Evolutionary conservation across 1,139 yeast species (phyloP), one percentile per base, ranked within the genome.

Genomic region (Sugiyamaella paludigena): DNA sequence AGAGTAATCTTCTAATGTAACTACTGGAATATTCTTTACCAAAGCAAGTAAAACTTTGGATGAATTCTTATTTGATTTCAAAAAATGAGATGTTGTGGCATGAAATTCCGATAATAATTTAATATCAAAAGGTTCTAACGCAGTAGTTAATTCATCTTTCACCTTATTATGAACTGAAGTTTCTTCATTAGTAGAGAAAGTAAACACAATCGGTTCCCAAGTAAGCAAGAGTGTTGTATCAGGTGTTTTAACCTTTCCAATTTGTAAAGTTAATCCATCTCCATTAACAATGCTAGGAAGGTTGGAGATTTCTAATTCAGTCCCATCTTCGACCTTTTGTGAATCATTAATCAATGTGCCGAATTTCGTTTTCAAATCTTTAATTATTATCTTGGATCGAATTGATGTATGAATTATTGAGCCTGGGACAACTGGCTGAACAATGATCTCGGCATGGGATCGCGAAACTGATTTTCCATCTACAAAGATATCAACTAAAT

Each of bases 41-140:
- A 66, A 48, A 2, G 69, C 69, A 16, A 49, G 53, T 36, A 62
- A 52, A 2, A 58, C 43, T 37, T 60, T 61, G 10, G 65, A 50
- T 1, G 66, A 56, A 19, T 53, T 49, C 28, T 44, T 44, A 12
- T 38, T 29, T 13, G 51, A 45, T 27, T 49, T 53, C 44, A 55
- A 30, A 31, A 54, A 57, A 28, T 54, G 55, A 9, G 57, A 54
- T 5, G 68, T 63, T 1, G 43, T 15, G 7, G 55, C 52, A 13
- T 56, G 58, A 34, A 64, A 45, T 13, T 56, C 58, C 1, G 58
- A 36, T 33, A 57, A 40, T 12, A 65, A 47, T 41, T 58, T 60
- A 34, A 65, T 55, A 29, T 64, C 69, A 50, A 55, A 36, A 10
- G 49, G 55, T 39, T 51, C 59, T 36, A 59, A 43, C 26, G 36